These are phyloP conservation scores for Lepidium campestre DNA, from an alignment of 441 rosid genomes.

Conservation along the genomic window DNA sequence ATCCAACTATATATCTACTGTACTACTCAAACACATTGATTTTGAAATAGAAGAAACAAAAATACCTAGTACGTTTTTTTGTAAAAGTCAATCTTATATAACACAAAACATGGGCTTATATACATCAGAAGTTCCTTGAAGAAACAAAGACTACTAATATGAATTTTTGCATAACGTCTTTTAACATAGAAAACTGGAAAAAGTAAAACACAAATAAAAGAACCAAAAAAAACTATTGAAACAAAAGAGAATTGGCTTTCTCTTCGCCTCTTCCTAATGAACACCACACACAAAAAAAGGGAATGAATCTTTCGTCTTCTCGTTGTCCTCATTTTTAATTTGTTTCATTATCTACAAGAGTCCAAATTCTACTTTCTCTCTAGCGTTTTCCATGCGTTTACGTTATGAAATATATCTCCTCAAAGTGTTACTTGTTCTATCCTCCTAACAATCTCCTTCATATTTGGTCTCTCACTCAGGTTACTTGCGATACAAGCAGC, in stretches of 20 bases:
- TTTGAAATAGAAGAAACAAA: background rate
- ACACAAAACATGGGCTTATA: background rate
- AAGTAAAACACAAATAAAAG: background rate
- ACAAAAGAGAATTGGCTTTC: background rate
- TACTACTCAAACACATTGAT: too few relatives aligned
- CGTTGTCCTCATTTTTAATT: background rate
- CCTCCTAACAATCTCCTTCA: conserved; percentile 55
- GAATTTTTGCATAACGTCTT: background rate
- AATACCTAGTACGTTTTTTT: background rate
- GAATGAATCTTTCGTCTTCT: background rate
- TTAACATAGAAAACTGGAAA: background rate
- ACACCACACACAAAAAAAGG: background rate
- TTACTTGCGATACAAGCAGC: conserved; percentile 49
- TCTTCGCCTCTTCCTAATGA: conserved; percentile 2
- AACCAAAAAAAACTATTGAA: background rate
- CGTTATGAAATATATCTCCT: background rate
- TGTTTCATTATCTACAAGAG: conserved; percentile 3
- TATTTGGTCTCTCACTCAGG: conserved; percentile 37
- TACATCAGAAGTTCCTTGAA: background rate
- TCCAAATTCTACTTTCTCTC: background rate
- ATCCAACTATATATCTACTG: too few relatives aligned
- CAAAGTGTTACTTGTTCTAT: conserved; percentile 48
- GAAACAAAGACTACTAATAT: background rate
- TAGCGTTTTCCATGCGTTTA: background rate
- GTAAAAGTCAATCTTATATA: background rate